These are phyloP conservation scores for Austroboletus novae-zelandiae DNA, from an alignment of 1,284 basidiomycete genomes.

Conservation along the genomic window DNA sequence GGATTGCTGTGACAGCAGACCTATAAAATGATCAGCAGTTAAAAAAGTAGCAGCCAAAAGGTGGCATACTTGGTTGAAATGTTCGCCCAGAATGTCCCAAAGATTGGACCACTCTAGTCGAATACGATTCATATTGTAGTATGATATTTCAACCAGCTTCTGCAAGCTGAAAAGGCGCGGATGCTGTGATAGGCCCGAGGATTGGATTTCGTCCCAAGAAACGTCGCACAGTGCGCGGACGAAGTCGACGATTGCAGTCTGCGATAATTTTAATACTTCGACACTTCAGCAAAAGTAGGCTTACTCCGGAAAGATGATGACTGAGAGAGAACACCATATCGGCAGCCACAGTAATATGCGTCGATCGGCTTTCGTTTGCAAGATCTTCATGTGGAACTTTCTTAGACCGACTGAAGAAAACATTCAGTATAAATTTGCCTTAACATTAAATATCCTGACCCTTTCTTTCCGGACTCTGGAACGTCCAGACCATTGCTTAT, in stretches of 20 bases:
- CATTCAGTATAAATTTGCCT: constrained; percentile 5
- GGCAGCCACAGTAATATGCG: constrained; percentile 96
- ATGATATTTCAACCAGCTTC: constrained; percentile 98
- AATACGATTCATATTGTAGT: constrained; percentile 99
- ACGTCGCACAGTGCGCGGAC: constrained; percentile 95
- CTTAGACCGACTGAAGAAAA: constrained; percentile 48
- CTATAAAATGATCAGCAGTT: constrained; percentile 38
- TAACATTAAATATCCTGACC: constrained; percentile 46
- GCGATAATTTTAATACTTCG: constrained; percentile 9
- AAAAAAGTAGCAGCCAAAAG: background rate
- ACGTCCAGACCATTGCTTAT: constrained; percentile 86
- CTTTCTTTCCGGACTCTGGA: constrained; percentile 76
- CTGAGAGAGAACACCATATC: constrained; percentile 99
- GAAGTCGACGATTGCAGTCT: constrained; percentile 98
- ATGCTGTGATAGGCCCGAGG: constrained; percentile 89
- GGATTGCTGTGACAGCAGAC: constrained; percentile 99
- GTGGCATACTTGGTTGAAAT: constrained; percentile 88
- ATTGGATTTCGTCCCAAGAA: constrained; percentile 99
- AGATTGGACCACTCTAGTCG: constrained; percentile 98
- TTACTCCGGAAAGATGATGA: constrained; percentile 89
- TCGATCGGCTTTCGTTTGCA: constrained; percentile 94
- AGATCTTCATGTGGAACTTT: constrained; percentile 89
- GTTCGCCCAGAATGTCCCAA: constrained; percentile 97
- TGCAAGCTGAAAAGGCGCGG: constrained; percentile 97
- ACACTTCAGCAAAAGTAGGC: constrained; percentile 32